Conservation (phyloP, 129 eudicot species). For the Flaveria ramosissima region DNA sequence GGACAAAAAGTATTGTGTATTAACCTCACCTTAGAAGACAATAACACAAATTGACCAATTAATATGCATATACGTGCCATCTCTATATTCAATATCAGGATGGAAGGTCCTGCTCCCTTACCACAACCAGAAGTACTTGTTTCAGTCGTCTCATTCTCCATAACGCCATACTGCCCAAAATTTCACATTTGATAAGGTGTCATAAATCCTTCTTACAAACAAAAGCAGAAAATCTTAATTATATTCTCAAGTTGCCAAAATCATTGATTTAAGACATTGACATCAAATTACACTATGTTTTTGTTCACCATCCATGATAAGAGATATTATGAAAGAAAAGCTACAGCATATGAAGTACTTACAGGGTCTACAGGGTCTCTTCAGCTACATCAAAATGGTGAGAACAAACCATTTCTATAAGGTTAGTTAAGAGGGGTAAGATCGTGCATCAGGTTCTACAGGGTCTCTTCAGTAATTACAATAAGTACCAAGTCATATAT, state of each 20-base stretch:
- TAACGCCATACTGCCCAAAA: slow-evolving; percentile 88
- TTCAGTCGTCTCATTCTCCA: slow-evolving; percentile 91
- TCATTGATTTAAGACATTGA: too few relatives aligned
- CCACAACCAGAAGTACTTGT: slow-evolving; percentile 99
- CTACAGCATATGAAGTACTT: background rate
- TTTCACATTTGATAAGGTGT: slow-evolving; percentile 47
- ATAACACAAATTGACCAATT: background rate
- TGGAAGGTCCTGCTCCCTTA: slow-evolving; percentile 38
- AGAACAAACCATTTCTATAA: background rate
- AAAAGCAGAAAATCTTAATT: slow-evolving; percentile 31
- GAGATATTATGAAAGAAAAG: background rate
- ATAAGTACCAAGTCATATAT: background rate
- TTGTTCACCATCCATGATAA: background rate
- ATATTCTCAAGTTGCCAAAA: slow-evolving; percentile 14
- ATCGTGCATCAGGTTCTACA: background rate
- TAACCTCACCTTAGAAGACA: background rate
- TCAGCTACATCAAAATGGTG: background rate
- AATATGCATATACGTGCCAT: background rate
- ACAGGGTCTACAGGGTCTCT: too few relatives aligned
- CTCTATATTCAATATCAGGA: background rate
- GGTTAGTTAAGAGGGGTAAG: background rate
- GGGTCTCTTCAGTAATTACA: background rate
- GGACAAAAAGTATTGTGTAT: too few relatives aligned
- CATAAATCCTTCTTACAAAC: slow-evolving; percentile 47
- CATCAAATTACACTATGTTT: background rate